Evolutionary conservation across 129 eudicot species (phyloP), one percentile per base, ranked within the genome.

Genomic region (Lactuca saligna): DNA sequence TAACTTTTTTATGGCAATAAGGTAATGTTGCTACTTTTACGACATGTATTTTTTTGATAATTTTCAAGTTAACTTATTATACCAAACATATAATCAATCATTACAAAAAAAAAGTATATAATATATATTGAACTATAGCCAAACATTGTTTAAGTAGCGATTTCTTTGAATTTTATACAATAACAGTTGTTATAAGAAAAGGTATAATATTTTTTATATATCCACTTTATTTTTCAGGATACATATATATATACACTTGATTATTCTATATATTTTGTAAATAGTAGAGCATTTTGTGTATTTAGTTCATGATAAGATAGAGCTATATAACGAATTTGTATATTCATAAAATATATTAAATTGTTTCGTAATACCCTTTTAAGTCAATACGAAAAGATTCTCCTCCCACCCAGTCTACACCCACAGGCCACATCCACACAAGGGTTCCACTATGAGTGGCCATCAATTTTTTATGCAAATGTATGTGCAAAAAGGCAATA

Each of bases 361-460:
- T 46, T 10, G 38, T 51, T 31, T 50, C 39, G n/a, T 1, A 49
- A 34, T 49, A 71, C 14, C 61, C 9, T 68, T 53, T 38, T 56
- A 69, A 56, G 80, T 68, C 75, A 61, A 68, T 60, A 68, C 75
- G 63, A 76, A 74, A 49, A 61, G 75, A 76, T 76, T 76, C 75
- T 68, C 31, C 17, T 69, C 59, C 62, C 80, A 76, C 80, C 57
- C 51, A 46, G 12, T 46, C 51, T n/a, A 46, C 51, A 46, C 4
- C 12, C 51, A 46, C 51, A 46, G 51, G 4, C 49, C 80, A 68
- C 54, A 75, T 58, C 64, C 57, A 76, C 64, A 76, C 69, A 68
- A 68, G 65, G 64, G 75, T 60, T 75, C 80, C 80, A 76, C 80
- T 76, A 76, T 9, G 70, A 68, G 80, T 49, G 80, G 80, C 75